These are phyloP conservation scores for Neopestalotiopsis clavispora DNA, from an alignment of 2,329 filamentous ascomycete genomes.

Conservation along the genomic window DNA sequence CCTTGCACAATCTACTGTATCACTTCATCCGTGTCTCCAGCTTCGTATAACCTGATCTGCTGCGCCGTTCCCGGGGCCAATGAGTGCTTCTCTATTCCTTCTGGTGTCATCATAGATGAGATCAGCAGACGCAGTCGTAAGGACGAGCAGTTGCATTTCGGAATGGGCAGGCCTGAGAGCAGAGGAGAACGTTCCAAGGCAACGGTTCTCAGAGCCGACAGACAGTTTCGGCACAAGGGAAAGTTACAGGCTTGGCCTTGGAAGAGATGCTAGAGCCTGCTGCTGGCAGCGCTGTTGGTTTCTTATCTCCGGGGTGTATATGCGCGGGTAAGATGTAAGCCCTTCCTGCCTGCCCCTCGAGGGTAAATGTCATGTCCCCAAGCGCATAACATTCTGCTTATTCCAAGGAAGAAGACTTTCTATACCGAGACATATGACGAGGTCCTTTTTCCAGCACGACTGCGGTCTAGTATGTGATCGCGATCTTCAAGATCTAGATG, in stretches of 20 bases:
- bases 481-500: too few relatives aligned
- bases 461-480: too few relatives aligned
- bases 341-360: too few relatives aligned
- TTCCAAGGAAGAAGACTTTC: too few relatives aligned
- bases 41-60: not conserved
- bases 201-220: not conserved
- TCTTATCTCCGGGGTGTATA: too few relatives aligned
- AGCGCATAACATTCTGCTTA: too few relatives aligned
- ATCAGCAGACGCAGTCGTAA: not conserved
- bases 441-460: too few relatives aligned
- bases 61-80: not conserved
- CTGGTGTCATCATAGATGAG: not conserved
- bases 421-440: too few relatives aligned
- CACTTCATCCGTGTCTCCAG: not conserved
- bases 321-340: too few relatives aligned
- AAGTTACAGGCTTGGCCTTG: not conserved
- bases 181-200: not conserved
- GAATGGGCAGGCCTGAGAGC: not conserved
- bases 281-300: too few relatives aligned
- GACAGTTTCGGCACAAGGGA: not conserved
- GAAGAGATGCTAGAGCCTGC: not conserved
- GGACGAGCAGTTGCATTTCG: not conserved
- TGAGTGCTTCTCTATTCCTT: not conserved
- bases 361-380: too few relatives aligned
- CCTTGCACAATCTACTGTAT: not conserved